Conservation (phyloP, 2,329 filamentous ascomycete genomes). For the Penicillium sp. region DNA sequence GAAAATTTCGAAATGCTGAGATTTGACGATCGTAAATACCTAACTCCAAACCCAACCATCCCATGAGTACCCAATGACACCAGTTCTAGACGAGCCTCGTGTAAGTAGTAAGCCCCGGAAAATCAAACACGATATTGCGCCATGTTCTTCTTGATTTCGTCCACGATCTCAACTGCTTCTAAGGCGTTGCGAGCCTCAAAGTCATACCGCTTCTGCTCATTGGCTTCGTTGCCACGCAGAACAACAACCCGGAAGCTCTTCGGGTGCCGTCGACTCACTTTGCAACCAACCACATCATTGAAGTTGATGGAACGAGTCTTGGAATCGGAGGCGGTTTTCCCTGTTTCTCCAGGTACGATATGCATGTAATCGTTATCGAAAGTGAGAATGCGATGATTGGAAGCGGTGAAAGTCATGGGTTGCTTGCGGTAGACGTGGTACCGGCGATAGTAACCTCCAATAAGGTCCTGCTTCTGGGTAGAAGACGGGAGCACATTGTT, state of each 20-base stretch:
- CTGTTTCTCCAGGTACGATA: conserved; percentile 58
- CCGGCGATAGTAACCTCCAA: conserved; percentile 57
- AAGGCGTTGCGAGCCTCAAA: conserved; percentile 60
- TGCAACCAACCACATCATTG: conserved; percentile 63
- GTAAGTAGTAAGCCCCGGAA: neutral
- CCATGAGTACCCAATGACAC: neutral
- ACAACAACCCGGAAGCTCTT: conserved; percentile 64
- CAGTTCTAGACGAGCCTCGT: neutral
- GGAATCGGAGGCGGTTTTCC: conserved; percentile 54
- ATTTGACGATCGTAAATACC: neutral
- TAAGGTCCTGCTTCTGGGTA: conserved; percentile 48
- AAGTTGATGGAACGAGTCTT: conserved; percentile 65
- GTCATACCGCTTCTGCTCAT: conserved; percentile 66
- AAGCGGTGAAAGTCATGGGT: conserved; percentile 63
- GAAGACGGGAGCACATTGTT: conserved; percentile 46
- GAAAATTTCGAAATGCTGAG: neutral
- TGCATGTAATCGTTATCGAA: conserved; percentile 67
- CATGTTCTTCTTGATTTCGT: conserved; percentile 62
- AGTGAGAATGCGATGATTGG: conserved; percentile 60
- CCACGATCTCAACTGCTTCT: conserved; percentile 63
- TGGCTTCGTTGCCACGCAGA: conserved; percentile 60
- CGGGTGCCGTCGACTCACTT: conserved; percentile 63
- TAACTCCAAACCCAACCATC: neutral
- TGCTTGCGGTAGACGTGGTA: conserved; percentile 66
- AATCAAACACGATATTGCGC: conserved; percentile 43